A percentile compares a stretch with the other conserved stretches of the same genome.
phyloP scores from a whole-genome alignment of 768 basidiomycete species.

The Hemileccinum impolitum region DNA sequence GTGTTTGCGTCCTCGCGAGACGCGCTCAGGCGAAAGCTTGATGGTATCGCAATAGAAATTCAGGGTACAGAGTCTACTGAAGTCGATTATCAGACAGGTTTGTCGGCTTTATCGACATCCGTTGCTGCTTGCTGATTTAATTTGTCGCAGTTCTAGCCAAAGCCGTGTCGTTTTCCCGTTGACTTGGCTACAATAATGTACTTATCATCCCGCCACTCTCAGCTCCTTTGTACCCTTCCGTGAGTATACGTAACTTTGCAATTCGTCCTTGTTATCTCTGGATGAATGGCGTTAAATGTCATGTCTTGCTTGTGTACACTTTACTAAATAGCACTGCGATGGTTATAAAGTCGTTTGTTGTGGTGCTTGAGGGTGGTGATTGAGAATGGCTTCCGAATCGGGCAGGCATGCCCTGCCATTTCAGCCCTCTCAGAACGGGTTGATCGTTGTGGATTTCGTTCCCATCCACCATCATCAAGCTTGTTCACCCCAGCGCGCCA shows the following conservation, averaged over 20 bases:
- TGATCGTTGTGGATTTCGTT: conserved; percentile 30
- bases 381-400: conserved; percentile 24
- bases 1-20: conserved; percentile 89
- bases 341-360: too few relatives aligned
- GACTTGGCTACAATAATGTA: conserved; percentile 11
- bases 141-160: conserved; percentile 16
- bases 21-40: conserved; percentile 66
- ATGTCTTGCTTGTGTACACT: conserved; percentile 1
- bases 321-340: conserved; percentile 1
- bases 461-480: conserved; percentile 13
- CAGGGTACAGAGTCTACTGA: conserved; percentile 81
- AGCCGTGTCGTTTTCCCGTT: conserved; percentile 9
- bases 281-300: neutral
- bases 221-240: conserved; percentile 6
- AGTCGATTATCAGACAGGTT: conserved; percentile 68
- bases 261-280: neutral
- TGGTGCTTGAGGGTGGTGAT: neutral
- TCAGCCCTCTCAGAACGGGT: conserved; percentile 18
- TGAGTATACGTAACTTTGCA: conserved; percentile 10
- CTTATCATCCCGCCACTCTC: neutral
- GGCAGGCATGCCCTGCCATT: conserved; percentile 17
- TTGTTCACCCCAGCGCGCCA: conserved; percentile 3
- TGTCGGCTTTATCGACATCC: conserved; percentile 17
- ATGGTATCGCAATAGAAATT: conserved; percentile 79
- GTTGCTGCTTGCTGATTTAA: conserved; percentile 6